Evolutionary conservation across 352 stramenopile species (phyloP).

Genomic region (Globisporangium abappressorium): DNA sequence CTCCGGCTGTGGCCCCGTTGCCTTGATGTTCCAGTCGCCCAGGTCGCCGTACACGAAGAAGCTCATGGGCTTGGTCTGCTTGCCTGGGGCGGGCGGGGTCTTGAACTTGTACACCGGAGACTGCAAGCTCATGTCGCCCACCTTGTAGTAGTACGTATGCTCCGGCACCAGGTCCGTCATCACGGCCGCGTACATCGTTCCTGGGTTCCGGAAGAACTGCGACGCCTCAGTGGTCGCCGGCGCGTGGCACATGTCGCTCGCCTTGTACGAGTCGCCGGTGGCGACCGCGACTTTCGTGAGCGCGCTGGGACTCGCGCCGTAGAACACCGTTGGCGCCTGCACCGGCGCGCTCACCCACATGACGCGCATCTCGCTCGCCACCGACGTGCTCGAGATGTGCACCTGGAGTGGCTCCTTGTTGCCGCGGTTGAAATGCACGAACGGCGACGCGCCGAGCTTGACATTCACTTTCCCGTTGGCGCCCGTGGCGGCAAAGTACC

Average conservation of each 20-base stretch:
- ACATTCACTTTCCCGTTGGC: slow-evolving; percentile 18
- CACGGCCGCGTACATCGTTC: slow-evolving; percentile 21
- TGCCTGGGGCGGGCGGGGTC: slow-evolving; percentile 17
- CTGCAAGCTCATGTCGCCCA: slow-evolving; percentile 9
- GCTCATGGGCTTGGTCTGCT: slow-evolving; percentile 20
- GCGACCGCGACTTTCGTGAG: slow-evolving; percentile 8
- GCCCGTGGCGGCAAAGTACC: slow-evolving; percentile 23
- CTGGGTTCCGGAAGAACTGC: slow-evolving; percentile 22
- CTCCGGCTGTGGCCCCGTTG: neutral
- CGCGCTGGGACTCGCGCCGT: slow-evolving; percentile 18
- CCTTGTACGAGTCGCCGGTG: slow-evolving; percentile 10
- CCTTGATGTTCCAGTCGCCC: slow-evolving; percentile 32
- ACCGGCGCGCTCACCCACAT: slow-evolving; percentile 51
- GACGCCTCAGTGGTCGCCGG: slow-evolving; percentile 19
- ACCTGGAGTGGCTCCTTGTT: slow-evolving; percentile 28
- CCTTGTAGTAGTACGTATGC: slow-evolving; percentile 25
- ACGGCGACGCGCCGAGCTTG: slow-evolving; percentile 24
- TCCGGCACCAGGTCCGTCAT: slow-evolving; percentile 17
- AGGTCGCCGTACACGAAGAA: slow-evolving; percentile 76
- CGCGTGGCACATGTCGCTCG: slow-evolving; percentile 28
- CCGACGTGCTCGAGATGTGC: slow-evolving; percentile 7
- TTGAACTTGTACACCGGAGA: slow-evolving; percentile 22
- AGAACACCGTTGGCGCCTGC: slow-evolving; percentile 33
- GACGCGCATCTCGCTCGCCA: slow-evolving; percentile 40
- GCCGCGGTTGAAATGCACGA: slow-evolving; percentile 16